A percentile compares a stretch with the other conserved stretches of the same genome.
These are phyloP conservation scores for Teratosphaeria nubilosa DNA, from an alignment of 2,329 filamentous ascomycete species.

Conservation along the genomic window DNA sequence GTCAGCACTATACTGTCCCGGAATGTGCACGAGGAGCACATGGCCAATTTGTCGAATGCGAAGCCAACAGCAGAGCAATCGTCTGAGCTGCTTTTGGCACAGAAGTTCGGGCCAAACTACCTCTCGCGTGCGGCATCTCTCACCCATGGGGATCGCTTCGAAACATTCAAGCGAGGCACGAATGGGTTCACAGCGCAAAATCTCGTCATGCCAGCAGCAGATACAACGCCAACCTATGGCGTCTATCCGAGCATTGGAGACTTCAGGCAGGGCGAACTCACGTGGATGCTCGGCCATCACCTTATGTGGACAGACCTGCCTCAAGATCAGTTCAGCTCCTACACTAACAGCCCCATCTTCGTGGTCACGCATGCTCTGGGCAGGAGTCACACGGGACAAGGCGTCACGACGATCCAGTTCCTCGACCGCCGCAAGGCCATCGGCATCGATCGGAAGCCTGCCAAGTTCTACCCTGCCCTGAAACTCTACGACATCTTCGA, in stretches of 20 bases:
- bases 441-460: not conserved
- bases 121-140: not conserved
- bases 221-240: not conserved
- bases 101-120: not conserved
- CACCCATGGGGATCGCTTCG: not conserved
- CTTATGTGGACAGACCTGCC: slow-evolving; percentile 2
- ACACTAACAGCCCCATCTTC: slow-evolving; percentile 4
- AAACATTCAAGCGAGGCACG: not conserved
- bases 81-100: not conserved
- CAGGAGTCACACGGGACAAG: slow-evolving; percentile 2
- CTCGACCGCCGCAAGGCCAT: slow-evolving; percentile 2
- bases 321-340: slow-evolving; percentile 5
- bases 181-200: slow-evolving; percentile 2
- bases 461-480: slow-evolving; percentile 5
- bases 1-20: not conserved
- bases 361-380: slow-evolving; percentile 2
- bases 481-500: slow-evolving; percentile 2
- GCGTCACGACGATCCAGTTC: slow-evolving; percentile 4
- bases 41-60: not conserved
- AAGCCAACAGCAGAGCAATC: not conserved
- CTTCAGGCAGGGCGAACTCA: slow-evolving; percentile 1
- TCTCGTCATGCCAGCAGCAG: slow-evolving; percentile 2
- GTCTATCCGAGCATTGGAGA: not conserved
- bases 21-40: not conserved
- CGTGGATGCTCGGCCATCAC: slow-evolving; percentile 5